Evolutionary conservation across 352 stramenopile genomes (phyloP).

Genomic region (Phytophthora crassamura): DNA sequence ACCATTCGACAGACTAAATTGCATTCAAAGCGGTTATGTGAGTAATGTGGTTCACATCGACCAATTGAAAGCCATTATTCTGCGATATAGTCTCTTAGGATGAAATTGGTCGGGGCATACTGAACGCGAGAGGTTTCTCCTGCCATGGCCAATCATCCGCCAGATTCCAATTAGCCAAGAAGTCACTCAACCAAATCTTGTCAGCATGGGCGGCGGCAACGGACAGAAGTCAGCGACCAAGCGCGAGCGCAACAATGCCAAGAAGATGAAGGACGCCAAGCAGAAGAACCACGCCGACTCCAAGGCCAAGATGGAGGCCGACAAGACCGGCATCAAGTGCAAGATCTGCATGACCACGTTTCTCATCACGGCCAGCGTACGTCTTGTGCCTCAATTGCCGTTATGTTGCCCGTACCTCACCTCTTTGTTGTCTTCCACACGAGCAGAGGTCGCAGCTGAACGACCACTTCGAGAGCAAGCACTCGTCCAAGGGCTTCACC

Average conservation of each 20-base stretch:
- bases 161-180: constrained; percentile 1
- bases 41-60: too few relatives aligned
- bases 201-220: constrained; percentile 83
- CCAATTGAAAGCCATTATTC: too few relatives aligned
- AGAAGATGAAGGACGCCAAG: constrained; percentile 89
- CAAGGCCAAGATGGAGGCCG: constrained; percentile 86
- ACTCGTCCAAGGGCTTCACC: constrained; percentile 74
- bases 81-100: too few relatives aligned
- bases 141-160: not conserved
- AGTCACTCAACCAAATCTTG: not conserved
- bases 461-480: constrained; percentile 87
- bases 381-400: constrained; percentile 14
- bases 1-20: too few relatives aligned
- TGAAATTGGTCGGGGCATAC: too few relatives aligned
- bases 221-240: constrained; percentile 82
- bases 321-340: constrained; percentile 83
- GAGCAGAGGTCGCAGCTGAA: constrained; percentile 71
- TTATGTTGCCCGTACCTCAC: not conserved
- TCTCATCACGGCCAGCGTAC: constrained; percentile 84
- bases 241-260: constrained; percentile 84
- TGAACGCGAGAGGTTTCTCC: too few relatives aligned
- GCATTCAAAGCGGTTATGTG: too few relatives aligned
- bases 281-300: constrained; percentile 78
- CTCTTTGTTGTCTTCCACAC: constrained; percentile 3
- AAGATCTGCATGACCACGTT: constrained; percentile 91